A percentile compares a stretch with the other conserved stretches of the same genome.
These are phyloP conservation scores for Cladophialophora psammophila DNA, from an alignment of 2,329 filamentous ascomycete genomes.

Conservation along the genomic window DNA sequence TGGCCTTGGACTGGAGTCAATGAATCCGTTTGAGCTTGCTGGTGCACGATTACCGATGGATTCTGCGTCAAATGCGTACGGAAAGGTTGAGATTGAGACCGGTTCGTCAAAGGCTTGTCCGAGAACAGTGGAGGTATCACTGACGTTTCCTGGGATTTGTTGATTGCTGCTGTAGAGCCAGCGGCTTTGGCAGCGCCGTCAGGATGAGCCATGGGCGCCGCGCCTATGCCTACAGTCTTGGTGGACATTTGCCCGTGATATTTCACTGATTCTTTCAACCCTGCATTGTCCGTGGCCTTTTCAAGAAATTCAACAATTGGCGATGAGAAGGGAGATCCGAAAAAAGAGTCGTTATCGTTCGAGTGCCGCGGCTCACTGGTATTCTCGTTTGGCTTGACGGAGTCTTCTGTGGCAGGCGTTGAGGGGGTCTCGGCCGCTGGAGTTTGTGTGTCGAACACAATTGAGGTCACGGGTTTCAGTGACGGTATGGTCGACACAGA, in stretches of 20 bases:
- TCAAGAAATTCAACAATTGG: slow-evolving; percentile 31
- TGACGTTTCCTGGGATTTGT: slow-evolving; percentile 1
- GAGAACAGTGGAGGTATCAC: slow-evolving; percentile 30
- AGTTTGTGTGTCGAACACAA: slow-evolving; percentile 9
- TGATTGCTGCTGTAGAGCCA: neutral
- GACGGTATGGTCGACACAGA: slow-evolving; percentile 2
- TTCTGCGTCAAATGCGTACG: neutral
- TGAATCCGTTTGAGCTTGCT: slow-evolving; percentile 16
- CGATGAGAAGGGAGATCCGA: slow-evolving; percentile 31
- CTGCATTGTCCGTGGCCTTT: slow-evolving; percentile 28
- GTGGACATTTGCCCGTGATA: neutral
- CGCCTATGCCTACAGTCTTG: neutral
- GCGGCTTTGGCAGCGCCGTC: neutral
- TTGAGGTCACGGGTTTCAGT: slow-evolving; percentile 6
- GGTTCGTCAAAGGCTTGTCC: slow-evolving; percentile 18
- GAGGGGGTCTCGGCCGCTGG: slow-evolving; percentile 17
- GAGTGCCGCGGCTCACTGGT: slow-evolving; percentile 1
- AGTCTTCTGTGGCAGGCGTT: slow-evolving; percentile 22
- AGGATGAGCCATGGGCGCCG: slow-evolving; percentile 8
- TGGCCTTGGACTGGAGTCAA: neutral
- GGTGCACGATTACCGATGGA: slow-evolving; percentile 3
- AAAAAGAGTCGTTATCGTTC: slow-evolving; percentile 25
- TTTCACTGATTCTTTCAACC: slow-evolving; percentile 20
- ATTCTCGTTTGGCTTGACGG: neutral
- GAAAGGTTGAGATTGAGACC: slow-evolving; percentile 9